These are phyloP conservation scores for Lepidopterella palustris DNA, from an alignment of 495 filamentous ascomycete species.

Conservation along the genomic window DNA sequence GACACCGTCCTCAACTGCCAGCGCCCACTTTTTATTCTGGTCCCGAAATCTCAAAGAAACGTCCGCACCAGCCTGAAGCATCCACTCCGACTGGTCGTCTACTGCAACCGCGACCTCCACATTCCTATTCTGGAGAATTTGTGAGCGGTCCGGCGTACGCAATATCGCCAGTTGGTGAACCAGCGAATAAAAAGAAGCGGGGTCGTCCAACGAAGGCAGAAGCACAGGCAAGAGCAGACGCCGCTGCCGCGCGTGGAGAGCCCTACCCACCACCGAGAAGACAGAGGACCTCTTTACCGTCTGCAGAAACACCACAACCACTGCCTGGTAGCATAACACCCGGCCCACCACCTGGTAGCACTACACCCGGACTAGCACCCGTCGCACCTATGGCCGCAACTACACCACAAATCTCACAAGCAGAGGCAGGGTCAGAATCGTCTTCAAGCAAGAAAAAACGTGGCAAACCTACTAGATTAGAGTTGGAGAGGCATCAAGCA, in stretches of 20 bases:
- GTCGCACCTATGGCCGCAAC: conserved; percentile 5
- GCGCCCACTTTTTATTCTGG: conserved; percentile 21
- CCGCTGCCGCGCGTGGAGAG: conserved; percentile 23
- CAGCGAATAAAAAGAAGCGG: conserved; percentile 48
- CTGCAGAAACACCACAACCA: conserved; percentile 12
- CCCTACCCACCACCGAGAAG: conserved; percentile 23
- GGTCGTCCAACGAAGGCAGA: conserved; percentile 38
- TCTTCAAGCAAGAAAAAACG: conserved; percentile 27
- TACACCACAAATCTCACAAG: conserved; percentile 8
- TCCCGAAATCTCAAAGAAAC: conserved; percentile 27
- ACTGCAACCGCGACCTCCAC: conserved; percentile 32
- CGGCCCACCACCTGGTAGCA: conserved; percentile 1
- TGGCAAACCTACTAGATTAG: conserved; percentile 21
- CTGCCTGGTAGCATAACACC: conserved; percentile 11
- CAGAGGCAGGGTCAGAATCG: conserved; percentile 18
- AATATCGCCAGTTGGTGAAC: conserved; percentile 25
- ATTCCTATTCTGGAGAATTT: conserved; percentile 17
- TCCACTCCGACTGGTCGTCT: conserved; percentile 25
- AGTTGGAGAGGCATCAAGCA: conserved; percentile 13
- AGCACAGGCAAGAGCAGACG: conserved; percentile 28
- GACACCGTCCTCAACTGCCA: conserved; percentile 15
- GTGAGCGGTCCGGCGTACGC: conserved; percentile 19
- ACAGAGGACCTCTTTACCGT: conserved; percentile 9
- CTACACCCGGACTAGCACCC: too few species aligned
- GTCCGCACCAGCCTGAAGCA: conserved; percentile 22